Evolutionary conservation across 202 grass and related monocot genomes (phyloP).

Genomic region (Eragrostis tef): DNA sequence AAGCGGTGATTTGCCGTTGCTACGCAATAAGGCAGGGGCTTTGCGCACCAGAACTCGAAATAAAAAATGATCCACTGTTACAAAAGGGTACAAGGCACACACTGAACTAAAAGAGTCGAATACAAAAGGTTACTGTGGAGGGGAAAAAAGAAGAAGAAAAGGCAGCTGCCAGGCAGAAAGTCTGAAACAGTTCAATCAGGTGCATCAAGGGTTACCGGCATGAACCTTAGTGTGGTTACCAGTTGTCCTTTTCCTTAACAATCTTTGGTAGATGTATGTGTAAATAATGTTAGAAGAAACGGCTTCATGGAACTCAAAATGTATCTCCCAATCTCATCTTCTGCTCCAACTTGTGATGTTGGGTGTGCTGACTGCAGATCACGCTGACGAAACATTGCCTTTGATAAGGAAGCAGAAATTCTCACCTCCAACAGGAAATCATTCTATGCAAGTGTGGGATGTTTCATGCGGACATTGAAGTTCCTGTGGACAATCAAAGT

Average conservation of each 20-base stretch:
- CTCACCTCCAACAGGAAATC: slow-evolving; percentile 26
- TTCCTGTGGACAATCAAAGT: slow-evolving; percentile 30
- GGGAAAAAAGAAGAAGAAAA: background rate
- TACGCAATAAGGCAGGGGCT: background rate
- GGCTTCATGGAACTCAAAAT: slow-evolving; percentile 7
- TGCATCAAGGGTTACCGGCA: background rate
- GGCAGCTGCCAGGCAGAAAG: background rate
- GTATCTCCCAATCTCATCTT: slow-evolving; percentile 15
- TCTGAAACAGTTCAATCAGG: background rate
- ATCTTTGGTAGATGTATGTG: slow-evolving; percentile 23
- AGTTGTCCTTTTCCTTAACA: slow-evolving; percentile 34
- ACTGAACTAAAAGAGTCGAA: background rate
- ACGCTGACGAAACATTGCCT: slow-evolving; percentile 3
- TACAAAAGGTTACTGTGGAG: background rate
- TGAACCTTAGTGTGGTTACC: background rate
- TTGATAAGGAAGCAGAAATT: slow-evolving; percentile 39
- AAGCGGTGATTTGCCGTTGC: too few species aligned
- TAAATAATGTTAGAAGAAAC: slow-evolving; percentile 28
- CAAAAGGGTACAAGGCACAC: background rate
- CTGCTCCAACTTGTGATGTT: background rate
- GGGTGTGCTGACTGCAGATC: background rate
- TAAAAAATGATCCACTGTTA: background rate
- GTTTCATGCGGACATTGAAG: slow-evolving; percentile 10
- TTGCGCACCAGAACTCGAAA: background rate
- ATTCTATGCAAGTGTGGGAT: slow-evolving; percentile 3